Base-by-base conservation (phyloP, 768 basidiomycete species). In the Tremella fuciformis region DNA sequence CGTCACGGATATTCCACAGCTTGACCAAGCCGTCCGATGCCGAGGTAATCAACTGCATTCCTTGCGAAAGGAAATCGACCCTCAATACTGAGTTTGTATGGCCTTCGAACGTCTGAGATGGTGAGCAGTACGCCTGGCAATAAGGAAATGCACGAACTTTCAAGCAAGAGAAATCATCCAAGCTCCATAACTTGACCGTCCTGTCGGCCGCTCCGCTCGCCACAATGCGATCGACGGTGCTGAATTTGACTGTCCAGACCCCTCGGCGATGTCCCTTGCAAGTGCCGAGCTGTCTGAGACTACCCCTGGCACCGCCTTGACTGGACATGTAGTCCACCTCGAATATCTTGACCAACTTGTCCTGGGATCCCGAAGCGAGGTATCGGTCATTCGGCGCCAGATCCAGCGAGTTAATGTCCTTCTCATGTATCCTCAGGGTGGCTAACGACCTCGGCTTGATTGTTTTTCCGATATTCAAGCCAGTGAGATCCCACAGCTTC, bases 401-500 rank as follows among this genome's bases (percentile, higher is more conserved):
- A 75, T 98, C 96, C 40, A 99, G 82, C 56, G 92, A 85, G 76
- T 99, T 99, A 79, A 99, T 98, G 77, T 98, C 96, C 79, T 97
- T 98, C 55, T 98, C 96, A 77, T 98, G 96, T 13, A 92, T 90
- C 74, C 88, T 89, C 50, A 86, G 84, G 13, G 96, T 98, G 34
- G 83, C 82, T 34, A 98, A 80, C 62, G 90, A 90, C 70, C 83
- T 84, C 72, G 86, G 87, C 59, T 83, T 85, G 16, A 58, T 46
- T 13, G 72, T 57, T n/a, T 78, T 50, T 1, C 82, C 77, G 2
- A 86, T 77, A 0, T 83, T 79, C 8, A 78, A 53, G 8, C 61
- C 46, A 11, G 74, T 63, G n/a, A 98, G 74, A 77, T 98, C 91
- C 96, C 96, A 99, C 85, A 98, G 88, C 78, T 99, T 99, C 75